phyloP scores from a whole-genome alignment of 305 asterid genomes.

The Fraxinus floribunda region DNA sequence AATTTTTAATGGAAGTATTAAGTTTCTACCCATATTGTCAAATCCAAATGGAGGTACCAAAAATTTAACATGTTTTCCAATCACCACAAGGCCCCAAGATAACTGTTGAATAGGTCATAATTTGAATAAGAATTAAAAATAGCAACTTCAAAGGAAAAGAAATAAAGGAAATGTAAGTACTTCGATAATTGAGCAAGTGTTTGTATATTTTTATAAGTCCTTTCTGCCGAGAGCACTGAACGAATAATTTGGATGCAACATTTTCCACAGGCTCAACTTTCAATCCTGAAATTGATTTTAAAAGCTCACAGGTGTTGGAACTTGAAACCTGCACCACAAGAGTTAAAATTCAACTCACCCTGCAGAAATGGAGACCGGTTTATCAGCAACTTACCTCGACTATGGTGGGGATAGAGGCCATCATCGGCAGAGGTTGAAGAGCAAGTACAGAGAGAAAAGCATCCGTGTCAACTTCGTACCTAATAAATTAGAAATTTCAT shows the following conservation, averaged over 20 bases:
- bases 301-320: constrained; percentile 79
- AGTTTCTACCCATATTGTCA: neutral
- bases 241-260: constrained; percentile 88
- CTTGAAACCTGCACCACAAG: constrained; percentile 72
- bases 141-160: constrained; percentile 4
- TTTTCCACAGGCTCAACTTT: constrained; percentile 89
- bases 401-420: constrained; percentile 79
- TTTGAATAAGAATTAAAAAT: neutral
- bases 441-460: constrained; percentile 96
- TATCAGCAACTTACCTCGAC: constrained; percentile 66
- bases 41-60: neutral
- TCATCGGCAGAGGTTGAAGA: constrained; percentile 81
- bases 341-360: constrained; percentile 11
- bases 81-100: neutral
- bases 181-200: constrained; percentile 92
- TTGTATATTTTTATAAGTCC: constrained; percentile 93
- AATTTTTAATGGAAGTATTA: neutral
- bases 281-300: constrained; percentile 86
- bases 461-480: constrained; percentile 95
- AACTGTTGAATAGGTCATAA: neutral
- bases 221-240: constrained; percentile 97
- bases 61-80: constrained; percentile 10
- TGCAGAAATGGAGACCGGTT: constrained; percentile 10
- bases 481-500: constrained; percentile 27
- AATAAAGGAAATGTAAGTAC: constrained; percentile 41